These are phyloP conservation scores for Citrus hindsii DNA, from an alignment of 345 rosid genomes.

Conservation along the genomic window DNA sequence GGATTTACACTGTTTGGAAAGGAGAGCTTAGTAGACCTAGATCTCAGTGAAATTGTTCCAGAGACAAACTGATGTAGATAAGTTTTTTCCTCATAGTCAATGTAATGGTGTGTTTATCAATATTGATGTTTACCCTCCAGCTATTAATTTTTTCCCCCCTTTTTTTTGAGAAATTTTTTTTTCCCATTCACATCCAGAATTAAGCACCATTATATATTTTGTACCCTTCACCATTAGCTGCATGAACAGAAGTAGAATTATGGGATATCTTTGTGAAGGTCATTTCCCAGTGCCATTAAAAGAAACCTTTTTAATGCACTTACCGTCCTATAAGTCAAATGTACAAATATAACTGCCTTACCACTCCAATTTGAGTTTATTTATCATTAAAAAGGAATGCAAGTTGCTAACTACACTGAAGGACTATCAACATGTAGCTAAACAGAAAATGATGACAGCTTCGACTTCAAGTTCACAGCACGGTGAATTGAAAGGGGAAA, in stretches of 20 bases:
- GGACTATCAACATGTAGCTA: not conserved
- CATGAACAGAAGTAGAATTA: not conserved
- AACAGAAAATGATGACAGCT: not conserved
- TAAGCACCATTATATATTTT: not conserved
- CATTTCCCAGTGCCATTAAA: not conserved
- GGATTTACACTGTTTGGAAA: slow-evolving; percentile 77
- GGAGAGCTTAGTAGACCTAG: slow-evolving; percentile 77
- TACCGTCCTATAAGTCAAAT: not conserved
- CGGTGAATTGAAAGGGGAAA: not conserved
- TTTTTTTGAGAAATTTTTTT: not conserved
- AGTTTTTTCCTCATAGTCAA: slow-evolving; percentile 13
- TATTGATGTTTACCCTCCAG: not conserved
- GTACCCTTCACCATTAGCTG: not conserved
- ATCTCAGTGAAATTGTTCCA: slow-evolving; percentile 64
- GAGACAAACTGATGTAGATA: slow-evolving; percentile 36
- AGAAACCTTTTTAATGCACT: too few species aligned
- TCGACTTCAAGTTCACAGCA: not conserved
- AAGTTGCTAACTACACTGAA: not conserved
- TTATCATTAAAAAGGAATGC: not conserved
- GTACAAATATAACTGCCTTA: not conserved
- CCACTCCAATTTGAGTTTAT: not conserved
- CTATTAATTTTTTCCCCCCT: not conserved
- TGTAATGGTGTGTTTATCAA: slow-evolving; percentile 9
- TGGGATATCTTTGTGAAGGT: slow-evolving; percentile 2
- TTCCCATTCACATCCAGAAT: not conserved